A percentile compares a stretch with the other conserved stretches of the same genome.
These are phyloP conservation scores for Pestalotiopsis sp. DNA, from an alignment of 2,329 filamentous ascomycete species.

Conservation along the genomic window DNA sequence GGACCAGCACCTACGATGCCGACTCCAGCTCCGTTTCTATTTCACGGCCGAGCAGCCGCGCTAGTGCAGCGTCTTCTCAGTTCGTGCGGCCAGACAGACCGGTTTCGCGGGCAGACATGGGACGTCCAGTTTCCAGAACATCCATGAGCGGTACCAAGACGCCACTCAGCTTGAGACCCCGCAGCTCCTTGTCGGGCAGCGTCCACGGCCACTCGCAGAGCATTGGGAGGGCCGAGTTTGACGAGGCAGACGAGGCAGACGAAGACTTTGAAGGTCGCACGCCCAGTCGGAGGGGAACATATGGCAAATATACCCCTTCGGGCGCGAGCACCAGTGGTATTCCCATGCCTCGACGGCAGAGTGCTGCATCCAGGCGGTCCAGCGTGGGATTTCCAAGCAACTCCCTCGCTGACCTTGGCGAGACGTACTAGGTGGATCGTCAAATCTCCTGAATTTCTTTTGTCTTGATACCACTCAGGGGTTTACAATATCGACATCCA, in stretches of 20 bases:
- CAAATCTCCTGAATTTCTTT: constrained; percentile 10
- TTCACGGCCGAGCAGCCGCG: constrained; percentile 74
- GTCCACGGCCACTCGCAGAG: constrained; percentile 61
- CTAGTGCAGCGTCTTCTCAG: constrained; percentile 52
- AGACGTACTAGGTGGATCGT: constrained; percentile 49
- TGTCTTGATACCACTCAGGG: constrained; percentile 8
- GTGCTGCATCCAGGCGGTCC: constrained; percentile 25
- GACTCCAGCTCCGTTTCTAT: constrained; percentile 41
- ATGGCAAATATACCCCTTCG: constrained; percentile 46
- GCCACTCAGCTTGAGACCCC: constrained; percentile 66
- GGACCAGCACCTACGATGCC: constrained; percentile 46
- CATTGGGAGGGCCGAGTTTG: constrained; percentile 56
- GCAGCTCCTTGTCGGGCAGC: constrained; percentile 71
- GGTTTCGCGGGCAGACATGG: constrained; percentile 56
- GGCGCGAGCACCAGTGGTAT: constrained; percentile 32
- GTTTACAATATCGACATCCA: background rate
- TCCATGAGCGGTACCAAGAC: constrained; percentile 65
- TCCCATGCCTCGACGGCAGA: constrained; percentile 45
- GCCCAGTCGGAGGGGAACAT: constrained; percentile 59
- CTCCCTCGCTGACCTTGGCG: constrained; percentile 52
- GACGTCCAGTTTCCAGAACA: constrained; percentile 67
- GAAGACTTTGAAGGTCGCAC: constrained; percentile 51
- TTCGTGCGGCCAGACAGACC: constrained; percentile 49
- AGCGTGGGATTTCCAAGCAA: constrained; percentile 28
- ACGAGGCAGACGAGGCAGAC: constrained; percentile 51